Evolutionary conservation across 1,284 basidiomycete species (phyloP).

Genomic region (Moesziomyces aphidis): DNA sequence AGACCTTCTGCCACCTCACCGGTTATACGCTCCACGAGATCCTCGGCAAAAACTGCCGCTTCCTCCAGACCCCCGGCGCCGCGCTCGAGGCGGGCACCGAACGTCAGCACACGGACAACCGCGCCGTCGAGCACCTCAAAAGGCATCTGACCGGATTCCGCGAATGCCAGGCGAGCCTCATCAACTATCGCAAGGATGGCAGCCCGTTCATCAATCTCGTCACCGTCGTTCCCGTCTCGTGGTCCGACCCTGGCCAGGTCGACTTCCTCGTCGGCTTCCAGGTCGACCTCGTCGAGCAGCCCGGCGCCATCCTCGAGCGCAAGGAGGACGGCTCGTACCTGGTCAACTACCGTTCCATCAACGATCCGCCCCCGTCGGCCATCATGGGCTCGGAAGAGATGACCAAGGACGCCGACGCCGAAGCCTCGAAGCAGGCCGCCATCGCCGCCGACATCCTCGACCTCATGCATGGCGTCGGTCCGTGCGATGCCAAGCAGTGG

Average conservation of each 20-base stretch:
- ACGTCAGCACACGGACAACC: slow-evolving; percentile 77
- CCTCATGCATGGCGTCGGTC: slow-evolving; percentile 44
- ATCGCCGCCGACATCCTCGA: slow-evolving; percentile 49
- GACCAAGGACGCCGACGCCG: slow-evolving; percentile 42
- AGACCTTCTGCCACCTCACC: slow-evolving; percentile 82
- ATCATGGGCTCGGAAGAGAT: slow-evolving; percentile 29
- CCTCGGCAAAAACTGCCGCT: slow-evolving; percentile 66
- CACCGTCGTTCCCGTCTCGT: slow-evolving; percentile 63
- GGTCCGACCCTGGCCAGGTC: slow-evolving; percentile 77
- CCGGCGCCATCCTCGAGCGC: slow-evolving; percentile 78
- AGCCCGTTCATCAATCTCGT: slow-evolving; percentile 76
- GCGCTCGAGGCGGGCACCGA: slow-evolving; percentile 75
- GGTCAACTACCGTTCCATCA: slow-evolving; percentile 60
- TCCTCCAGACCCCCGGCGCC: slow-evolving; percentile 80
- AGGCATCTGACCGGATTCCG: slow-evolving; percentile 38
- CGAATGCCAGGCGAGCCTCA: slow-evolving; percentile 81
- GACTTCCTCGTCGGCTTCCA: slow-evolving; percentile 90
- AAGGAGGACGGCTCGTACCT: slow-evolving; percentile 58
- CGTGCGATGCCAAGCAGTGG: slow-evolving; percentile 56
- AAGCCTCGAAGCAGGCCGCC: slow-evolving; percentile 45
- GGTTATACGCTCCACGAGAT: slow-evolving; percentile 77
- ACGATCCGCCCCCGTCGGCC: slow-evolving; percentile 43
- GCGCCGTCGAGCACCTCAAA: slow-evolving; percentile 74
- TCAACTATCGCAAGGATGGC: slow-evolving; percentile 89
- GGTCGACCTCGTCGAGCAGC: slow-evolving; percentile 84